Percentiles rank a stretch among this genome's conserved stretches.
These are phyloP conservation scores for Arabidopsis arenosa DNA, from an alignment of 345 rosid genomes.

Conservation along the genomic window DNA sequence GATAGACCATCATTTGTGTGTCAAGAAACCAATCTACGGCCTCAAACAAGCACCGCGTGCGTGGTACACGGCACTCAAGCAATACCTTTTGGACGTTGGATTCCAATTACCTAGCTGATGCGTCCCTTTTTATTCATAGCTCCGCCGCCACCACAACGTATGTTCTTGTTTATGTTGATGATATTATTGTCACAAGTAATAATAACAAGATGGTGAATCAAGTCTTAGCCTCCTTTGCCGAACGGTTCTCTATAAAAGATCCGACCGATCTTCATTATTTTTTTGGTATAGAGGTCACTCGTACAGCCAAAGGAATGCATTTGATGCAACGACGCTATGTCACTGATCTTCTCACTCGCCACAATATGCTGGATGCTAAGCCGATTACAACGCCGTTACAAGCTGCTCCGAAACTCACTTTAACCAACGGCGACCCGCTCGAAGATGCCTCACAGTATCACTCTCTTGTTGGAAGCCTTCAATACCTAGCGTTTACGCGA, in stretches of 20 bases:
- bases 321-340: not conserved
- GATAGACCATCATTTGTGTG: not conserved
- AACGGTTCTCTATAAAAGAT: not conserved
- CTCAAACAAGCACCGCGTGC: not conserved
- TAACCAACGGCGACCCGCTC: not conserved
- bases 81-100: fast-evolving
- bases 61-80: not conserved
- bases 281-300: not conserved
- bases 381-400: not conserved
- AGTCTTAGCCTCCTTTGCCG: not conserved
- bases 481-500: not conserved
- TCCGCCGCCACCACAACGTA: not conserved
- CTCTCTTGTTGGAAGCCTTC: not conserved
- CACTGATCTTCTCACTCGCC: not conserved
- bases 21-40: not conserved
- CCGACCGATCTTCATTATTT: not conserved
- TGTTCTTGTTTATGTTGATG: not conserved
- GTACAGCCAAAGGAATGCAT: not conserved
- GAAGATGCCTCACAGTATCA: not conserved
- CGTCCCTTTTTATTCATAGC: not conserved
- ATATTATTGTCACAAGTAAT: not conserved
- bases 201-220: too few species aligned
- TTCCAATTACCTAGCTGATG: not conserved
- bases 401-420: fast-evolving
- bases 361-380: not conserved